phyloP scores from a whole-genome alignment of 352 stramenopile genomes.

The Pythium aphanidermatum region DNA sequence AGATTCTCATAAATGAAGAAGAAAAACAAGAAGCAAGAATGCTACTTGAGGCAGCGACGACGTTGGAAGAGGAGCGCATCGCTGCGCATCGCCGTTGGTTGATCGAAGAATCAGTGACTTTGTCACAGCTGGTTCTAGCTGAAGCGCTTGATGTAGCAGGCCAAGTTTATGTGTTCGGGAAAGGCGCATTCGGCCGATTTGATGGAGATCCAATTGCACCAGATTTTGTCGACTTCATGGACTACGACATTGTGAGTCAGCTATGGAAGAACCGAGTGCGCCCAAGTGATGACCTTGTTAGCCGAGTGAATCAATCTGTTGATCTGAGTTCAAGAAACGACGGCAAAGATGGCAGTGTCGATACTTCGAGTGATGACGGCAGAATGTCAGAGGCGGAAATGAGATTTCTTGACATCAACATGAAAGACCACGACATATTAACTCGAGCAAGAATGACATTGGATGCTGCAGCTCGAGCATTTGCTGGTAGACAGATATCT shows the following conservation, averaged over 20 bases:
- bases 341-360: not conserved
- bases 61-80: conserved; percentile 42
- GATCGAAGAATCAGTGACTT: conserved; percentile 37
- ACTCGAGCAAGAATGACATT: conserved; percentile 31
- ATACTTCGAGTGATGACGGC: not conserved
- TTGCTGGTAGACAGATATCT: conserved; percentile 44
- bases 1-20: conserved; percentile 54
- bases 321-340: no score
- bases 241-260: conserved; percentile 45
- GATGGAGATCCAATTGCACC: conserved; percentile 43
- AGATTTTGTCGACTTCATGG: conserved; percentile 74
- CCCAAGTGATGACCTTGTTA: conserved; percentile 17
- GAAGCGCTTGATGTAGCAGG: conserved; percentile 68
- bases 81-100: conserved; percentile 36
- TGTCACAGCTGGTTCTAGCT: conserved; percentile 34
- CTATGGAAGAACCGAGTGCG: conserved; percentile 56
- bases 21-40: conserved; percentile 58
- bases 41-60: conserved; percentile 45
- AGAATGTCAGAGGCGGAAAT: not conserved
- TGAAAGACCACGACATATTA: not conserved
- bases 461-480: conserved; percentile 37
- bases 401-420: not conserved
- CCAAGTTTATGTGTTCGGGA: conserved; percentile 76
- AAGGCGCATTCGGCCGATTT: conserved; percentile 54
- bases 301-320: no score